Evolutionary conservation across 2,329 filamentous ascomycete genomes (phyloP), one percentile per base, ranked within the genome.

Genomic region (Neonectria faginata): DNA sequence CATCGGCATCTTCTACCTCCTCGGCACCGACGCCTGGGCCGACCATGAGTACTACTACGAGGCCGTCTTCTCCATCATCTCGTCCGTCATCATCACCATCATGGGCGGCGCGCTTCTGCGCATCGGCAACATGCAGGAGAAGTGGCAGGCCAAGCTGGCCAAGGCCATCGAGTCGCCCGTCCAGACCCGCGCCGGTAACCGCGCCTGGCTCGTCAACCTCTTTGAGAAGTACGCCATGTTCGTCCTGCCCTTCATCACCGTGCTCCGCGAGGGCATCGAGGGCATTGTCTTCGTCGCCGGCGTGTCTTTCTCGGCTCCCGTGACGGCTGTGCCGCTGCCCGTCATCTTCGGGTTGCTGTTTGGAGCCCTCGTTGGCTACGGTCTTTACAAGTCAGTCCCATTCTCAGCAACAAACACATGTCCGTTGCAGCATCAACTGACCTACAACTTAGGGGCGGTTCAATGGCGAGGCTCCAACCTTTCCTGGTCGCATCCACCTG

Each of bases 211-310:
- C 64, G 91, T 91, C 77, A 80, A 82, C 63, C 91, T 88, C 80
- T 81, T 85, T 45, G 90, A 95, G 78, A 94, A 92, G 78, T 96
- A 97, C 74, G 89, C 90, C 75, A 93, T 97, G 91, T 96, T 97
- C 76, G 79, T 92, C 27, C 81, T 97, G 61, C 94, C 94, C 0
- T 97, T 97, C 76, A 86, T 97, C 74, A 97, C 94, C 0, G 91
- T 96, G 11, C 81, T 97, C 16, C 85, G 94, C 31, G 93, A 97
- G 77, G 94, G 93, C 4, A 87, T 97, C 31, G 94, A 97, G 77
- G 93, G 91, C 0, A 90, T 97, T 27, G 87, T 97, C n/a, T 97
- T 97, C 77, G 89, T 97, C 57, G 92, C 92, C 14, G 94, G 93
- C 29, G 93, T 97, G 4, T 91, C 91, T 2, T 89, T 97, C 55